phyloP scores from a whole-genome alignment of 257 asterid species.

The Solanum habrochaites region DNA sequence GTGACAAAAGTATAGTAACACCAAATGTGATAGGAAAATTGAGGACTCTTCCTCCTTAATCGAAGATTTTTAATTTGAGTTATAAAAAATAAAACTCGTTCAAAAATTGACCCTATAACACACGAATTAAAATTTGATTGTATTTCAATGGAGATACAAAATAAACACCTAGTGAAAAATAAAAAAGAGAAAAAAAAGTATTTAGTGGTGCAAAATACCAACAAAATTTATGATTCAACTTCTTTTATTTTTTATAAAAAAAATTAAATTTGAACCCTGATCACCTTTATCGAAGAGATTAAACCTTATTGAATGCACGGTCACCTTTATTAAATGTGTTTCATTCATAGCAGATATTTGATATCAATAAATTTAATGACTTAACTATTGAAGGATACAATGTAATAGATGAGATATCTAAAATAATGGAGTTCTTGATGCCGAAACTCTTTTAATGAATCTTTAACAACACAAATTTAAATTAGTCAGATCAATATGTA shows the following conservation, averaged over 20 bases:
- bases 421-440: neutral
- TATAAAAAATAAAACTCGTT: fast-evolving
- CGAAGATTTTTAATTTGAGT: no score
- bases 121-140: neutral
- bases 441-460: neutral
- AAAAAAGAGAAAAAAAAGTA: no score
- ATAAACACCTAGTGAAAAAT: no score
- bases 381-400: neutral
- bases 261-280: neutral
- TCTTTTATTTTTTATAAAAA: neutral
- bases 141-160: no score
- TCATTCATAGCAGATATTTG: neutral
- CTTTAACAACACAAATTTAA: neutral
- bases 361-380: neutral
- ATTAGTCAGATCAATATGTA: neutral
- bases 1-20: neutral
- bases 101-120: neutral
- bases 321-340: neutral
- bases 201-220: neutral
- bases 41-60: neutral
- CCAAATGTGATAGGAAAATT: neutral
- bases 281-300: neutral
- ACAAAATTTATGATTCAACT: neutral
- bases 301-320: neutral
- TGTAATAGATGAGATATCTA: neutral